Base-by-base conservation (phyloP, 202 grass and related monocot species). In the Digitaria exilis region DNA sequence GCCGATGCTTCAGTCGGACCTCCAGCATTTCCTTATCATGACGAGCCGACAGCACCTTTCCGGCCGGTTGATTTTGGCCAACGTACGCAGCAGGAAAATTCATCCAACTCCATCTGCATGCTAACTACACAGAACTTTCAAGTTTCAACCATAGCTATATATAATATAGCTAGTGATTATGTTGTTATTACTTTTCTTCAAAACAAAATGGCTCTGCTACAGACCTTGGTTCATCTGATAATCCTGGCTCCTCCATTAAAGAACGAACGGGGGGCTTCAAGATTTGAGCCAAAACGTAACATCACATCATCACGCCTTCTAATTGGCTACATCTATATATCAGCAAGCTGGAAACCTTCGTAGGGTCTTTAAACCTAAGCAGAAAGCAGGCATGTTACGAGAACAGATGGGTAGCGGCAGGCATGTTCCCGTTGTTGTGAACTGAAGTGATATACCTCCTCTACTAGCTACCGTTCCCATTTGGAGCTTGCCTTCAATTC, bases 381-480 rank as follows among this genome's bases (percentile, higher is more conserved):
- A 39, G 7, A 39, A 39, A 5, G 37, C 37, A 39, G 37, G 37
- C 37, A 39, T 7, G 37, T 39, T 39, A 39, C 37, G 6, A 39
- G 7, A 39, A 39, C 0, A 7, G 37, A 39, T 39, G 37, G 37
- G 37, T 39, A 39, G 37, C 37, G 2, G 37, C 37, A 39, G 37
- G 37, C 37, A 39, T 39, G 37, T 39, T 39, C 15, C 9, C 7
- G 50, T 35, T 55, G 29, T 37, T 35, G 30, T n/a, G 49, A 24
- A 31, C 29, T 73, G 28, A 73, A 54, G 70, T 73, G 29, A 73
- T 73, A 73, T 73, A 73, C 30, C 48, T 8, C 70, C 48, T 52
- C 46, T 31, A 12, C 42, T 46, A 71, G 65, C 17, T 50, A 28
- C 24, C 16, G 26, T 51, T 15, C 71, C 48, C 30, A 37, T 73